Base-by-base conservation (phyloP, 306 rosid genomes). In the Lathyrus tuberosus region DNA sequence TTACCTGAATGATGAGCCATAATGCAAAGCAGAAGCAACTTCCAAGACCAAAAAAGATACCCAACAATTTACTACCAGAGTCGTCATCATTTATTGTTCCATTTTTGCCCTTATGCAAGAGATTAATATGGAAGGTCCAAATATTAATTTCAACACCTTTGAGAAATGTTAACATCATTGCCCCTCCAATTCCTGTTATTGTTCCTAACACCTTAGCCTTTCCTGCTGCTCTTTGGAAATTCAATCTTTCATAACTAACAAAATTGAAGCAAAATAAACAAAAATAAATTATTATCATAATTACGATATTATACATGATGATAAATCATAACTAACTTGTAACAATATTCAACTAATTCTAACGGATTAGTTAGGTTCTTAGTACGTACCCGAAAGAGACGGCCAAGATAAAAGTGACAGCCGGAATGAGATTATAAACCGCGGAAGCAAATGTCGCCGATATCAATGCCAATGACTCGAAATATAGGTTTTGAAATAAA, bases 1-100 rank as follows among this genome's bases (percentile, higher is more conserved):
- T 44, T 14, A 51, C 85, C 85, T 82, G 85, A 74, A 82, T 70
- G 26, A 82, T 74, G 41, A 82, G 82, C 85, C 82, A 82, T 51
- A 82, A 22, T 20, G 85, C 80, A 53, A 20, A 78, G 30, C 68
- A 69, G 28, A 74, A 78, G 48, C 82, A 78, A 38, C 82, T 82
- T 49, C 69, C 82, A 31, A 78, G 47, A 12, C 80, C 85, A 65
- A 70, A 82, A 51, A 82, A 51, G 13, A 78, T 31, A 12, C 85
- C 85, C 3, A 82, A 37, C 31, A 81, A 16, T 77, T 73, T 81
- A 48, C 53, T 69, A 10, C 71, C 31, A 20, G 78, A 60, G 37
- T 17, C 42, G 37, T 17, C 42, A 47, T 56, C 57, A 71, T 66
- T 70, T 60, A 40, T 13, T 13, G 77, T 4, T 62, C 62, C 72